phyloP scores from a whole-genome alignment of 495 filamentous ascomycete genomes.

The Massariosphaeria phaeospora region DNA sequence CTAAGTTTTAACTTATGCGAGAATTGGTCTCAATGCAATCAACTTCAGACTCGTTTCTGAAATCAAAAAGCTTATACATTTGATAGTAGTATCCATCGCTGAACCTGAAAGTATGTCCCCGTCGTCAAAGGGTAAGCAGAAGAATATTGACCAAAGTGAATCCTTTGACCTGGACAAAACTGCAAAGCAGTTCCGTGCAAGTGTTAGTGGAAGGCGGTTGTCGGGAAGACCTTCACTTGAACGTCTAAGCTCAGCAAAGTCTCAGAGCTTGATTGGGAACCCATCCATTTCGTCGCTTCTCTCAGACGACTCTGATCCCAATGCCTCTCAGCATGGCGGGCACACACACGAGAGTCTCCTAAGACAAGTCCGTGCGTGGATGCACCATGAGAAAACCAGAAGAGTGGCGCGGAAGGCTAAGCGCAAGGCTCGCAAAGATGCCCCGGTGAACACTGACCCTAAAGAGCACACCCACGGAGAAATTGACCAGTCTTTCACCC shows the following conservation, averaged over 20 bases:
- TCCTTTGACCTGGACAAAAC: constrained; percentile 33
- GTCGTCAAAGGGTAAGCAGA: constrained; percentile 37
- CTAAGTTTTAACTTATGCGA: too few relatives aligned
- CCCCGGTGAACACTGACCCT: constrained; percentile 29
- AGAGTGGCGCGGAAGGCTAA: constrained; percentile 50
- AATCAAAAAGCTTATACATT: too few relatives aligned
- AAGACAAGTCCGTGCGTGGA: constrained; percentile 71
- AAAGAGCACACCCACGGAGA: constrained; percentile 15
- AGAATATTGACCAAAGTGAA: constrained; percentile 34
- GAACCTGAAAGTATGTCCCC: constrained; percentile 41
- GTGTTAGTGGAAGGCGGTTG: constrained; percentile 30
- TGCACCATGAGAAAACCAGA: constrained; percentile 69
- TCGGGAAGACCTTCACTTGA: constrained; percentile 34
- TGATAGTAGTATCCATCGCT: constrained; percentile 39
- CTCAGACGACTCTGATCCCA: constrained; percentile 20
- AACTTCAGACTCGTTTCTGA: too few relatives aligned
- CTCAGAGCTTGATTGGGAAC: constrained; percentile 10
- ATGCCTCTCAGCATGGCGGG: constrained; percentile 2
- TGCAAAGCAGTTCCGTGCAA: constrained; percentile 34
- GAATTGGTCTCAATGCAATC: too few relatives aligned
- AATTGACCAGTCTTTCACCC: background rate
- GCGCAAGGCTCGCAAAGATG: constrained; percentile 22
- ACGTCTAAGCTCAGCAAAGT: constrained; percentile 6
- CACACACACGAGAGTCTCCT: constrained; percentile 50
- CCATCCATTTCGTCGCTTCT: constrained; percentile 11